These are phyloP conservation scores for Carex sylvatica DNA, from an alignment of 202 grass and related monocot genomes.

Conservation along the genomic window DNA sequence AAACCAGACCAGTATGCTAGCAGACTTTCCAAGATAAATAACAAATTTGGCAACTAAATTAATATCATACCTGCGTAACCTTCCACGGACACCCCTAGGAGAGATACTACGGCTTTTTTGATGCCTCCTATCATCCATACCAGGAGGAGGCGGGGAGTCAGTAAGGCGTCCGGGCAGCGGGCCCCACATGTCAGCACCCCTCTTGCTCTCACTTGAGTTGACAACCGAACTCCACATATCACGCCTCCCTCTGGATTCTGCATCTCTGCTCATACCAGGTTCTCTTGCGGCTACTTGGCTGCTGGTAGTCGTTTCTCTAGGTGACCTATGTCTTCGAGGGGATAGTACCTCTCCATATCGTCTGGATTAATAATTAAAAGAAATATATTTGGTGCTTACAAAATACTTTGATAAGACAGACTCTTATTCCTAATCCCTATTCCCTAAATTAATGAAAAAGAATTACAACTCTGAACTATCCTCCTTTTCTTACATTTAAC, in stretches of 20 bases:
- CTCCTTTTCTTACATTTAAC: neutral
- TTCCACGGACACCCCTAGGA: conserved; percentile 8
- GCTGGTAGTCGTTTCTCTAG: conserved; percentile 2
- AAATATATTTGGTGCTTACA: conserved; percentile 7
- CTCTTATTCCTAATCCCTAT: neutral
- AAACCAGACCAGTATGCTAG: neutral
- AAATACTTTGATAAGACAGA: conserved; percentile 10
- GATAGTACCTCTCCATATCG: neutral
- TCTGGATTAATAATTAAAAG: conserved; percentile 15
- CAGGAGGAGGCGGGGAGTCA: neutral
- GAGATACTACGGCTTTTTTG: conserved; percentile 15
- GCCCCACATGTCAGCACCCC: neutral
- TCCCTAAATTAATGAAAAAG: neutral
- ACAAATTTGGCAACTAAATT: neutral
- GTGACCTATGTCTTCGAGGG: conserved; percentile 15
- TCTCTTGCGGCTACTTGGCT: conserved; percentile 3
- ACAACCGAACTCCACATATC: neutral
- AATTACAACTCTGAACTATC: conserved; percentile 2
- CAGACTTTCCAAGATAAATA: neutral
- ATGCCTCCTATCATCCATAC: conserved; percentile 16
- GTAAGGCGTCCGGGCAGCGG: neutral
- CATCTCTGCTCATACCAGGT: conserved; percentile 12
- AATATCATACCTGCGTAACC: conserved; percentile 4
- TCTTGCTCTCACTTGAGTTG: conserved; percentile 1
- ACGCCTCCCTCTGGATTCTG: neutral